These are phyloP conservation scores for Strobilomyces dryophilus DNA, from an alignment of 768 basidiomycete genomes.

Conservation along the genomic window DNA sequence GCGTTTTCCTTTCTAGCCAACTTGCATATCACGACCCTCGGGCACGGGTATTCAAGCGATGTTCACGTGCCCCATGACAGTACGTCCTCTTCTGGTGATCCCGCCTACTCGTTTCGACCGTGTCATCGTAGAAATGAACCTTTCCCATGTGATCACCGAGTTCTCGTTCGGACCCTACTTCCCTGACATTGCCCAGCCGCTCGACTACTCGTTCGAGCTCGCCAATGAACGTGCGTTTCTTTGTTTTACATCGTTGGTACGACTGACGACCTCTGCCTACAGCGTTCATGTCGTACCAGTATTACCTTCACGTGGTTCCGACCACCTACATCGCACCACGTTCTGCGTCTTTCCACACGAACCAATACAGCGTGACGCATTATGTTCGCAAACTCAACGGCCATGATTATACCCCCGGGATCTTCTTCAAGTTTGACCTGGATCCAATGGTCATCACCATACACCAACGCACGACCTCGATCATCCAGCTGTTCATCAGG, in stretches of 20 bases:
- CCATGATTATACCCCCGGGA: slow-evolving; percentile 40
- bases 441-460: slow-evolving; percentile 58
- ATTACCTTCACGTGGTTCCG: slow-evolving; percentile 41
- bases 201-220: too few species aligned
- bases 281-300: slow-evolving; percentile 92
- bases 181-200: too few species aligned
- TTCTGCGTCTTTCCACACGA: slow-evolving; percentile 57
- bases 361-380: slow-evolving; percentile 95
- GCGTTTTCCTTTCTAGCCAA: too few species aligned
- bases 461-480: too few species aligned
- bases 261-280: not conserved
- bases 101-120: slow-evolving; percentile 12
- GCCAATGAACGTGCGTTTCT: slow-evolving; percentile 45
- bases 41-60: slow-evolving; percentile 43
- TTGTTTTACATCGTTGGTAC: not conserved
- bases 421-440: slow-evolving; percentile 98
- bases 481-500: too few species aligned
- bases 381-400: slow-evolving; percentile 75
- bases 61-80: slow-evolving; percentile 85
- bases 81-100: slow-evolving; percentile 33
- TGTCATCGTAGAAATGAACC: slow-evolving; percentile 33
- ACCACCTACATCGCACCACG: slow-evolving; percentile 87
- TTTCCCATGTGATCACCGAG: too few species aligned
- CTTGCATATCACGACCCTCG: too few species aligned
- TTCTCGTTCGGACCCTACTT: too few species aligned